These are phyloP conservation scores for Tulasnella sp. DNA, from an alignment of 768 basidiomycete genomes.

Conservation along the genomic window DNA sequence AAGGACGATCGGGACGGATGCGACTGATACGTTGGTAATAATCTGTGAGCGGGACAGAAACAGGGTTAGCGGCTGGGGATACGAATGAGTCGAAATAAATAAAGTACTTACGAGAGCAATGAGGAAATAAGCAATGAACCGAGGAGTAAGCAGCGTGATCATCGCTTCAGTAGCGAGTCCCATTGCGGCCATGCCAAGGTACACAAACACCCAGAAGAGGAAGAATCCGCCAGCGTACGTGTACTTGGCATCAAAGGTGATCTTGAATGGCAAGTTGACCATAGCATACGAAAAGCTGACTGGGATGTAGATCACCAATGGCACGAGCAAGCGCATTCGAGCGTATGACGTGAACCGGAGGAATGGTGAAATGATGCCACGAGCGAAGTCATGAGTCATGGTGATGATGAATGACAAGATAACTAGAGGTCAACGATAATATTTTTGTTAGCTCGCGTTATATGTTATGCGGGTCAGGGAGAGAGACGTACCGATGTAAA, in stretches of 20 bases:
- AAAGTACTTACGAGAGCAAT: conserved; percentile 22
- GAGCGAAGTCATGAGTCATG: conserved; percentile 30
- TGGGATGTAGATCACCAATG: conserved; percentile 33
- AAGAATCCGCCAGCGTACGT: conserved; percentile 31
- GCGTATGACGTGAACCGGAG: conserved; percentile 34
- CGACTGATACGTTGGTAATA: conserved; percentile 41
- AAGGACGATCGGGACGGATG: conserved; percentile 47
- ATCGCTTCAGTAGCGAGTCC: conserved; percentile 32
- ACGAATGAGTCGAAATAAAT: conserved; percentile 18
- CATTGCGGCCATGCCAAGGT: conserved; percentile 30
- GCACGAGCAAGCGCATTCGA: conserved; percentile 32
- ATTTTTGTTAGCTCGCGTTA: not conserved
- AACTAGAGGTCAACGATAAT: not conserved
- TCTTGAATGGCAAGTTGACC: conserved; percentile 38
- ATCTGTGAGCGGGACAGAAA: conserved; percentile 35
- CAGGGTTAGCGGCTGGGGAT: not conserved
- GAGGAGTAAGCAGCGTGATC: conserved; percentile 32
- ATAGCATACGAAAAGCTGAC: conserved; percentile 39
- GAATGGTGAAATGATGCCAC: conserved; percentile 33
- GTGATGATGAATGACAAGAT: conserved; percentile 20
- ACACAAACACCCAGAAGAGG: conserved; percentile 33
- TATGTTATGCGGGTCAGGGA: not conserved
- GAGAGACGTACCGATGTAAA: conserved; percentile 26
- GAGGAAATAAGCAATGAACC: conserved; percentile 33
- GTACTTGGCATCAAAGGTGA: conserved; percentile 37